These are phyloP conservation scores for Passalora sequoiae DNA, from an alignment of 2,329 filamentous ascomycete genomes.

Conservation along the genomic window DNA sequence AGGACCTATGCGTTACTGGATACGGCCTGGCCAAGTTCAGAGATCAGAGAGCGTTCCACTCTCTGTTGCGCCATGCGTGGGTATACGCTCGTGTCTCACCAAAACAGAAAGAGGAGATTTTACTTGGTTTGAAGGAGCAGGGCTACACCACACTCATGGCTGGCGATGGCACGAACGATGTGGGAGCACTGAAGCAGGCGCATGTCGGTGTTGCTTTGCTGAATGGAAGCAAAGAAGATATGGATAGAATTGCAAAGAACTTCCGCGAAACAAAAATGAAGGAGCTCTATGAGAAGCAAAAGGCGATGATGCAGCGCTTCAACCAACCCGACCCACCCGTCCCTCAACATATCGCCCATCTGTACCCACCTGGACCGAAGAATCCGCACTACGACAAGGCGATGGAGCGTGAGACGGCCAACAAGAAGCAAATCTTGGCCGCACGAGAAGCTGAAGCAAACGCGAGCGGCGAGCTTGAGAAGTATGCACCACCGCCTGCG, in stretches of 20 bases:
- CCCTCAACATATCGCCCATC: conserved; percentile 83
- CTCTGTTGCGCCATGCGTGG: conserved; percentile 85
- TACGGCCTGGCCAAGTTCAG: conserved; percentile 89
- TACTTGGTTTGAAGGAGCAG: conserved; percentile 92
- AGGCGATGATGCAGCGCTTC: conserved; percentile 85
- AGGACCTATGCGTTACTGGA: conserved; percentile 93
- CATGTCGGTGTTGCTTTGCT: conserved; percentile 94
- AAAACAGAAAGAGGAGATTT: conserved; percentile 97
- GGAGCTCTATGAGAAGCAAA: conserved; percentile 96
- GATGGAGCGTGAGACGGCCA: conserved; percentile 76
- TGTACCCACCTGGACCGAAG: conserved; percentile 82
- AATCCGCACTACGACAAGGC: conserved; percentile 96
- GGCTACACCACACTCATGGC: conserved; percentile 99
- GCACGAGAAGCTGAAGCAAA: conserved; percentile 48
- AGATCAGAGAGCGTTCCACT: conserved; percentile 67
- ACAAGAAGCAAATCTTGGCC: conserved; percentile 58
- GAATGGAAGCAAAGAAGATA: conserved; percentile 87
- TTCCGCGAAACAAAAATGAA: conserved; percentile 95
- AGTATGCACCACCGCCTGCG: conserved; percentile 24
- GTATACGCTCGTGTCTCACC: conserved; percentile 97
- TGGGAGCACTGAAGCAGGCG: conserved; percentile 94
- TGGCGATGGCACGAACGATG: conserved; percentile 96
- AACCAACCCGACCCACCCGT: conserved; percentile 91
- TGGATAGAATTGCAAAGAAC: conserved; percentile 88
- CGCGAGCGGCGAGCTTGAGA: conserved; percentile 25